Base-by-base conservation (phyloP, 179 eudicot species). In the Amaranthus tricolor region DNA sequence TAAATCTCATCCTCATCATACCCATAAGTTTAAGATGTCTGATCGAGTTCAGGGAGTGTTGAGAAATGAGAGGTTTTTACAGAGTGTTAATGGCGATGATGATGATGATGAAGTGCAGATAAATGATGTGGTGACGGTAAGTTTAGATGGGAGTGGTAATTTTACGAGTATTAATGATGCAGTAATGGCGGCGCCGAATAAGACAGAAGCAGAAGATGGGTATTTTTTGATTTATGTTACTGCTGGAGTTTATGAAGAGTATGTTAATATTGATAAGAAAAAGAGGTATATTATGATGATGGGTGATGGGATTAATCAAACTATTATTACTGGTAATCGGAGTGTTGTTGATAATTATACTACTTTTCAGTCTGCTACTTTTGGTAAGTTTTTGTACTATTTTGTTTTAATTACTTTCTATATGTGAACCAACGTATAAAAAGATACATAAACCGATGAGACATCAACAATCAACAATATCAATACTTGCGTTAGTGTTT, bases 261-360 rank as follows among this genome's bases (percentile, higher is more conserved):
- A 89, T 72, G 89, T 91, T 0, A 63, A 77, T 15, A 80, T 93
- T 56, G 87, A 81, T 10, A 91, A 88, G 83, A 88, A 89, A 58
- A 85, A 93, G 82, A 88, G 66, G 57, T 85, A 87, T 54, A 57
- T 93, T 70, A 89, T 93, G 98, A 85, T 93, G 87, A 80, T 91
- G 31, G 98, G 98, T 5, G 98, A 91, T 57, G 98, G 98, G 5
- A 91, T 91, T 54, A 93, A 91, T 66, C 87, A 82, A 74, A 91
- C 98, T 0, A 74, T 93, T 45, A 86, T 91, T 58, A 89, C 98
- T 2, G 97, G 97, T 6, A 91, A 87, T 60, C 90, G 82, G 0
- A 93, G 86, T 64, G 81, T 81, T 24, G 87, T 78, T 14, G 97
- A 89, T 71, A 91, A 91, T 45, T 88, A 78, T 78, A 91, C 95